Evolutionary conservation across 108 stramenopile species (phyloP), one percentile per base, ranked within the genome.

Genomic region (Nitzschia inconspicua): DNA sequence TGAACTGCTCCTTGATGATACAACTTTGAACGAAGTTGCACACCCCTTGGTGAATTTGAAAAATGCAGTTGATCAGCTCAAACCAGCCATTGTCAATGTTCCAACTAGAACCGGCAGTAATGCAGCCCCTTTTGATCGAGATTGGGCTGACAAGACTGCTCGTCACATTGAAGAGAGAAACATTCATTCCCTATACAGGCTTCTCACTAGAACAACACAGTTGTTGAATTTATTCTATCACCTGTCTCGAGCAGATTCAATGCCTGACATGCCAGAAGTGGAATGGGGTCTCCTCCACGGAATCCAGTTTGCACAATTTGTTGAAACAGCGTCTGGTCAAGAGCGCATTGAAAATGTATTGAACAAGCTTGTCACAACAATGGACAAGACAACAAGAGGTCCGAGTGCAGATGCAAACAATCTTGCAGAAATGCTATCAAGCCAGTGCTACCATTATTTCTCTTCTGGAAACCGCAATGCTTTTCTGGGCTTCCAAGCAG

Each of bases 211-310:
- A 32, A 74, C 82, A 14, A 65, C 83, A 35, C 94, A 95, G 64
- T 39, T 89, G 25, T 73, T 95, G 19, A 71, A 77, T 48, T 61
- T 95, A 16, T 32, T 92, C 0, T 72, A 80, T 11, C 68, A 80
- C 40, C 78, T 95, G 18, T 56, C 61, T 23, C 73, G 77, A 27
- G 88, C 89, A 13, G 85, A 92, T 47, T 43, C 42, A 13, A 76
- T 66, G 51, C 80, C 76, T 24, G 76, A 83, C 16, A 57, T 90
- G 13, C 87, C 84, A 9, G 85, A 83, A 55, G 87, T 92, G 5
- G 78, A 92, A 25, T 95, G 88, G 88, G 94, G 91, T 37, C 72
- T 82, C 19, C 64, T 95, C 20, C 89, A 91, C 57, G 89, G 91
- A 23, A 54, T 89, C 41, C 80, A 86, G 14, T 66, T 84, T 29